Base-by-base conservation (phyloP, 2,329 filamentous ascomycete species). In the Anthostomella pinea region DNA sequence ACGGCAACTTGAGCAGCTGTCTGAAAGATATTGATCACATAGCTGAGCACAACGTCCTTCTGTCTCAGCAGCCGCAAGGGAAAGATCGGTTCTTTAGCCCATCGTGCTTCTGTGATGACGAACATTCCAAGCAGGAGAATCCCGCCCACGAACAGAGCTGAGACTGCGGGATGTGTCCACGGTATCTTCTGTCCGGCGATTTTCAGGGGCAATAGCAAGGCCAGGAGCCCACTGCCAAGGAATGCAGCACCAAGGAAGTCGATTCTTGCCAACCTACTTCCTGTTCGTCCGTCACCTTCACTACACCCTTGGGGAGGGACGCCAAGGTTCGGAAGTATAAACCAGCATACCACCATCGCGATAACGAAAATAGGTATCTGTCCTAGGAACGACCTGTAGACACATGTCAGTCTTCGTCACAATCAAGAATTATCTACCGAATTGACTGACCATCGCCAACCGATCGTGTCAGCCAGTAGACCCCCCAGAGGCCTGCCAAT, bases 381-480 rank as follows among this genome's bases (percentile, higher is more conserved):
- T 5, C 70, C 68, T 1, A 75, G 51, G 48, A 83, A 83, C 0
- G 75, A 76, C 70, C 71, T 64, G 27, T 0, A 33, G 17, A 10
- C 28, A n/a, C 4, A 21, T 24, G 17, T 48, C 7, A 51, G 39
- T 22, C n/a, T n/a, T n/a, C n/a, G n/a, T n/a, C n/a, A n/a, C n/a
- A n/a, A n/a, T n/a, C n/a, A n/a, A n/a, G n/a, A n/a, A n/a, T n/a
- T n/a, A n/a, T n/a, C n/a, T n/a, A n/a, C n/a, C n/a, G n/a, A n/a
- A n/a, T n/a, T n/a, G 15, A 53, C 62, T 44, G 45, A 77, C 79
- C 79, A 82, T 57, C 81, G 64, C 81, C 81, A 85, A 11, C 81
- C 81, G 9, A 84, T 67, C 0, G 71, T 69, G 45, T 84, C 77
- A 1, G 78, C 73, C 2, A 84, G 57, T 51, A 68, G 75, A 2